These are phyloP conservation scores for Phycomyces blakesleeanus DNA, from an alignment of 192 early-diverging fungal species.

Conservation along the genomic window DNA sequence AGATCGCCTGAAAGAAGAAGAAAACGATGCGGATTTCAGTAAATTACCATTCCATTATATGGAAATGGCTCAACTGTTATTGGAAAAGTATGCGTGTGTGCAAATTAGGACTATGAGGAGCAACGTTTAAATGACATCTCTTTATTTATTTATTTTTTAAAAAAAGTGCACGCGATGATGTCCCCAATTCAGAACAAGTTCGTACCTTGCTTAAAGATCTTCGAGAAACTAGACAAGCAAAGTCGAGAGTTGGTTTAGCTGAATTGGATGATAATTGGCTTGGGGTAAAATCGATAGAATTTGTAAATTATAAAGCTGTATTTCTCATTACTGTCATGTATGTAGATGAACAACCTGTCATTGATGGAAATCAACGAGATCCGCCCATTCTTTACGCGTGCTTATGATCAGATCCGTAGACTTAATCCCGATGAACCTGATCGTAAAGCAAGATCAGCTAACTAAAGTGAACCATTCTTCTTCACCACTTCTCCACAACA, in stretches of 20 bases:
- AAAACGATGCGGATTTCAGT: slow-evolving; percentile 57
- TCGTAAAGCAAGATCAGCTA: neutral
- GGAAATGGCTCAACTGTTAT: slow-evolving; percentile 75
- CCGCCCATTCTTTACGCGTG: slow-evolving; percentile 81
- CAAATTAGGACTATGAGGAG: no score
- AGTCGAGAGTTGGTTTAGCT: slow-evolving; percentile 68
- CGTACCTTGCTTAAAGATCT: slow-evolving; percentile 79
- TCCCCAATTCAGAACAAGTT: slow-evolving; percentile 67
- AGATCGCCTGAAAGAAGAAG: slow-evolving; percentile 64
- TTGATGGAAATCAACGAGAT: slow-evolving; percentile 91
- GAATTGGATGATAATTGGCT: slow-evolving; percentile 63
- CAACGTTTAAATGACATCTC: neutral
- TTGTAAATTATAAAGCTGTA: slow-evolving; percentile 10
- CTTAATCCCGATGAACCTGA: slow-evolving; percentile 21
- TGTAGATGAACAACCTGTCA: slow-evolving; percentile 77
- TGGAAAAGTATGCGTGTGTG: slow-evolving; percentile 65
- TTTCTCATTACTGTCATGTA: slow-evolving; percentile 10
- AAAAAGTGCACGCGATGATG: slow-evolving; percentile 76
- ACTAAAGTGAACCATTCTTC: no score
- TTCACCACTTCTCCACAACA: no score
- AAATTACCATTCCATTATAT: slow-evolving; percentile 75
- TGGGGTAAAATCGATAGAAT: slow-evolving; percentile 48
- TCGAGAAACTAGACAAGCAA: slow-evolving; percentile 77
- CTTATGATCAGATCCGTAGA: slow-evolving; percentile 69
- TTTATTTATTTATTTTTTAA: slow-evolving; percentile 3